phyloP scores from a whole-genome alignment of 192 early-diverging fungal genomes.

The Backusella westeae region DNA sequence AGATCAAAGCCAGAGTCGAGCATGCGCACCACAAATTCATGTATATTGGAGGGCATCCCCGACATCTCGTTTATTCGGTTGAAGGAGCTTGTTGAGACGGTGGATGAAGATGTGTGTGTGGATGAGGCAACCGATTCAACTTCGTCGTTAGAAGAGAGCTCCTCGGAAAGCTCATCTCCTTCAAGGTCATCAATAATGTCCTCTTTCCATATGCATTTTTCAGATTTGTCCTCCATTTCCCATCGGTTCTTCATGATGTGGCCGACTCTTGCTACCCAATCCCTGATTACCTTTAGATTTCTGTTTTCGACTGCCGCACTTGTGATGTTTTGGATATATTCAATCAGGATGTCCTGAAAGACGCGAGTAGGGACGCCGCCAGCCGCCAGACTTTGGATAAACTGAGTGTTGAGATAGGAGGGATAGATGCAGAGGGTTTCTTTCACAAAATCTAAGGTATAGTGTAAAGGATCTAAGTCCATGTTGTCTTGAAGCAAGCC shows the following conservation, averaged over 20 bases:
- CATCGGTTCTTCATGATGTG: slow-evolving; percentile 19
- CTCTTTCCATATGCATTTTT: slow-evolving; percentile 9
- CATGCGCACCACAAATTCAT: slow-evolving; percentile 27
- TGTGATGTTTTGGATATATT: slow-evolving; percentile 21
- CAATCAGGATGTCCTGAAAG: slow-evolving; percentile 32
- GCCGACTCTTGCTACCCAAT: slow-evolving; percentile 20
- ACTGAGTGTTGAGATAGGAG: slow-evolving; percentile 31
- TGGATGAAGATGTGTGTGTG: not conserved
- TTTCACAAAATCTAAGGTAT: slow-evolving; percentile 32
- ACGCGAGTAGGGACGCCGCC: slow-evolving; percentile 22
- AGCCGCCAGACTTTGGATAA: slow-evolving; percentile 27
- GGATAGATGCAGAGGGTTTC: slow-evolving; percentile 14
- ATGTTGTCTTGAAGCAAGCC: not conserved
- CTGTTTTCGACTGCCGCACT: slow-evolving; percentile 8
- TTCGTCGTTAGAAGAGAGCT: not conserved
- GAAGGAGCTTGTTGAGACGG: not conserved
- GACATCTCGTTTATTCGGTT: slow-evolving; percentile 7
- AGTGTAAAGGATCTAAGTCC: slow-evolving; percentile 14
- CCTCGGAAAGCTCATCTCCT: not conserved
- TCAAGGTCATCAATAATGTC: not conserved
- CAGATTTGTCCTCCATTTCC: not conserved
- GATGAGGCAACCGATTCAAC: not conserved
- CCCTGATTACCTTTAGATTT: slow-evolving; percentile 9
- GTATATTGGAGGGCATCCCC: slow-evolving; percentile 16
- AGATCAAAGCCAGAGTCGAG: slow-evolving; percentile 35